Evolutionary conservation across 1,139 yeast genomes (phyloP).

Genomic region (Yamadazyma friedrichii): DNA sequence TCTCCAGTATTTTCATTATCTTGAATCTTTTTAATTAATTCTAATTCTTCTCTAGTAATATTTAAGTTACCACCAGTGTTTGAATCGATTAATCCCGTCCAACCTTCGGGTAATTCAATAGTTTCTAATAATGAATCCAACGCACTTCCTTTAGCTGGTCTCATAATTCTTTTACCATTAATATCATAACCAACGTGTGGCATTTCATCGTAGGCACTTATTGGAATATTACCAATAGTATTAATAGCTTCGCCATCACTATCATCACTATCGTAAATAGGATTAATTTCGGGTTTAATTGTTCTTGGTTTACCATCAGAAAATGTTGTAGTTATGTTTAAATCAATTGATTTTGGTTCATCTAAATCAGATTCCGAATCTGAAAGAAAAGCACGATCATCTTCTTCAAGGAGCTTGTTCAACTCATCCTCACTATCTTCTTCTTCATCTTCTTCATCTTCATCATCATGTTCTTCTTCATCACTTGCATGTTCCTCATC

Average conservation of each 20-base stretch:
- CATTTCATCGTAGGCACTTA: conserved; percentile 92
- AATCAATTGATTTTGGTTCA: conserved; percentile 48
- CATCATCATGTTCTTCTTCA: conserved; percentile 22
- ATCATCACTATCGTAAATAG: conserved; percentile 91
- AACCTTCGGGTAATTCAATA: conserved; percentile 94
- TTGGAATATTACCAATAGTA: conserved; percentile 90
- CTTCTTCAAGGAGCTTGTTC: conserved; percentile 52
- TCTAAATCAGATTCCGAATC: conserved; percentile 36
- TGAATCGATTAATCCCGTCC: conserved; percentile 95
- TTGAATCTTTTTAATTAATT: conserved; percentile 82
- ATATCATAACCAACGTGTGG: conserved; percentile 97
- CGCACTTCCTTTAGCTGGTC: conserved; percentile 97
- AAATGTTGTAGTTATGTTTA: conserved; percentile 49
- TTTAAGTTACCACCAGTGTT: conserved; percentile 87
- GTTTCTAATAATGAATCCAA: conserved; percentile 83
- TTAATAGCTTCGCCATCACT: conserved; percentile 81
- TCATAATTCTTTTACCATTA: conserved; percentile 96
- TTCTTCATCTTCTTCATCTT: conserved; percentile 23
- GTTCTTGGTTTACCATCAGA: conserved; percentile 81
- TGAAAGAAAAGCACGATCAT: conserved; percentile 34
- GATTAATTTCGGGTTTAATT: conserved; percentile 85
- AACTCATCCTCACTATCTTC: conserved; percentile 58
- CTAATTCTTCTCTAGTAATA: conserved; percentile 85
- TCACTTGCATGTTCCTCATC: conserved; percentile 27
- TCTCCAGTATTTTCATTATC: conserved; percentile 77